A percentile compares a stretch with the other conserved stretches of the same genome.
Evolutionary conservation across 176 grass and related monocot species (phyloP).

Genomic region (Rhynchospora tenuis): DNA sequence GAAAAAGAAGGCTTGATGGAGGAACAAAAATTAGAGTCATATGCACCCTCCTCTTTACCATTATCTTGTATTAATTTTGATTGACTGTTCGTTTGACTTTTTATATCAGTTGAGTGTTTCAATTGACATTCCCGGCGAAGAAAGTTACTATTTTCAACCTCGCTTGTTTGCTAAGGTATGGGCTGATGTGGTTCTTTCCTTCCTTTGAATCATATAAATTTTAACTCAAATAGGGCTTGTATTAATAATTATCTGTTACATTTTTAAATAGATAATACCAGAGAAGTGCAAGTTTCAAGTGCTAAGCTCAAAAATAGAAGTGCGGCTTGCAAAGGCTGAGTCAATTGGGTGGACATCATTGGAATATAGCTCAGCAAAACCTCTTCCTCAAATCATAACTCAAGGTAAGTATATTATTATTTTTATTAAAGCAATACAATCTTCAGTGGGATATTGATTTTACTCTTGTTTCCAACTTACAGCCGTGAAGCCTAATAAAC

Average conservation of each 20-base stretch:
- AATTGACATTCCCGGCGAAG: conserved; percentile 57
- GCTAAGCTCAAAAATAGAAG: conserved; percentile 64
- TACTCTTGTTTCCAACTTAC: neutral
- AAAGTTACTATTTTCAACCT: conserved; percentile 64
- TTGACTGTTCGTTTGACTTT: neutral
- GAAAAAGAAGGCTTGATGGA: no score
- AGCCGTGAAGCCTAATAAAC: conserved; percentile 41
- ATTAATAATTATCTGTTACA: conserved; percentile 19
- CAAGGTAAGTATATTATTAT: neutral
- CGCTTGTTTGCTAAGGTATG: conserved; percentile 70
- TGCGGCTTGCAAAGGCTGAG: conserved; percentile 64
- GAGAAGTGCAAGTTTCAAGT: conserved; percentile 68
- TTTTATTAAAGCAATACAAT: neutral
- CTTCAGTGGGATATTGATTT: neutral
- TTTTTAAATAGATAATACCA: conserved; percentile 57
- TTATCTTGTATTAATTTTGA: neutral
- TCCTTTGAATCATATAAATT: neutral
- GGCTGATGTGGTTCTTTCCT: no score
- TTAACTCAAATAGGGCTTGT: neutral
- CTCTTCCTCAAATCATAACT: conserved; percentile 45
- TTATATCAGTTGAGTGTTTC: conserved; percentile 59
- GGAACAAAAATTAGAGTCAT: no score
- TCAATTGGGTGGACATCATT: conserved; percentile 58
- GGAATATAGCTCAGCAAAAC: conserved; percentile 46
- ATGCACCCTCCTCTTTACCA: no score